Base-by-base conservation (phyloP, 2,329 filamentous ascomycete species). In the Clonostachys byssicola region DNA sequence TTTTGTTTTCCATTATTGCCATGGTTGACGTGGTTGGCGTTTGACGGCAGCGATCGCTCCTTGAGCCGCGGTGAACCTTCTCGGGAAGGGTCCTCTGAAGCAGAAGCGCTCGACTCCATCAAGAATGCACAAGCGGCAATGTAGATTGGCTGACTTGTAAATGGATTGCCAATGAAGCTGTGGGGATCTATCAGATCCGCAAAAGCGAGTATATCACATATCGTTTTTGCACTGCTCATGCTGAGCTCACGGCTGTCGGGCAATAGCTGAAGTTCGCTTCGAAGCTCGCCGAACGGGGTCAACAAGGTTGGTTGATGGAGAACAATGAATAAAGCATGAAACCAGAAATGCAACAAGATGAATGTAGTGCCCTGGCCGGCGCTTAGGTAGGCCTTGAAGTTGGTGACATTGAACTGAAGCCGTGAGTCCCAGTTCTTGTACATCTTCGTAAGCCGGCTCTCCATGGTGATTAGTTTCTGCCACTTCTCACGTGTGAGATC, bases 151-250 rank as follows among this genome's bases (percentile, higher is more conserved):
- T 95, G 90, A 43, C 87, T 90, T 0, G 89, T 94, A 54, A 95
- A 95, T 0, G 90, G 90, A 50, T 94, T 95, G 2, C 89, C 89
- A 34, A 92, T 85, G 47, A 92, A 89, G 55, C 89, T 92, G 62
- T 89, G 91, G 0, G 88, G 83, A 61, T 95, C 89, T 45, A 94
- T 89, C 10, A 95, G 70, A 59, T 95, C 89, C 1, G 89, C 88
- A 63, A 95, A 95, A 1, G 88, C 86, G 9, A 95, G 68, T 14
- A 95, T 95, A 56, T 95, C 90, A 34, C 89, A 89, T 50, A 95
- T 94, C 0, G 90, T 95, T 69, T 95, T 95, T 12, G 90, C 91
- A 20, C 89, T 92, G 13, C 88, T 92, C 86, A 92, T 92, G 50
- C 88, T 89, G 6, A 85, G 64, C 61, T 94, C 89, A 47, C 88